These are phyloP conservation scores for Colletotrichum endophyticum DNA, from an alignment of 2,329 filamentous ascomycete species.

Conservation along the genomic window DNA sequence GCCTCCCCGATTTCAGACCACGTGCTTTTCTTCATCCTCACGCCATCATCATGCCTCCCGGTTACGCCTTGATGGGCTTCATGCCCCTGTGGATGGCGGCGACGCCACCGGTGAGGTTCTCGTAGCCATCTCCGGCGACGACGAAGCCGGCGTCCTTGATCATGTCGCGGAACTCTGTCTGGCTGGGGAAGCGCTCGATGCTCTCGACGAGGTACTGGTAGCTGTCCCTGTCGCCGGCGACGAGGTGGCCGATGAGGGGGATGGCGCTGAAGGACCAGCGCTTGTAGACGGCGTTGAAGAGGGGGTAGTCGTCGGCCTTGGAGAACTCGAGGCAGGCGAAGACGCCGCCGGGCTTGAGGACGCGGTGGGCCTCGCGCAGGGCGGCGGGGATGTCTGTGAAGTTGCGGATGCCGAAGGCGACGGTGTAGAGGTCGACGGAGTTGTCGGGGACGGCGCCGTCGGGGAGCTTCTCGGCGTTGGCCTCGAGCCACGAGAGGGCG, in stretches of 20 bases:
- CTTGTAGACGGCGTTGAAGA: constrained; percentile 90
- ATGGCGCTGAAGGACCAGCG: constrained; percentile 95
- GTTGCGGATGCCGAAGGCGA: constrained; percentile 96
- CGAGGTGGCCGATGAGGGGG: constrained; percentile 91
- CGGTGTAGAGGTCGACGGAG: constrained; percentile 93
- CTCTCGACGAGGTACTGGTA: constrained; percentile 99
- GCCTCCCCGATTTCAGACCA: not conserved
- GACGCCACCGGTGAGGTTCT: constrained; percentile 90
- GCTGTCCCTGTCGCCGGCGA: constrained; percentile 91
- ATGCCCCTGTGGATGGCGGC: constrained; percentile 97
- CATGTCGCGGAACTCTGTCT: constrained; percentile 84
- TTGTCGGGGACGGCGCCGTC: constrained; percentile 62
- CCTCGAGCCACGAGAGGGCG: constrained; percentile 78
- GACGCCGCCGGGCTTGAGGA: constrained; percentile 91
- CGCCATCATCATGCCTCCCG: not conserved
- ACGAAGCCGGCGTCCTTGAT: constrained; percentile 85
- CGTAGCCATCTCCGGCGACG: constrained; percentile 81
- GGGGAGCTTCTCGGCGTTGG: constrained; percentile 82
- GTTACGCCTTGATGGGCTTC: constrained; percentile 63
- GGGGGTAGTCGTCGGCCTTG: constrained; percentile 74
- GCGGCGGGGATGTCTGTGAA: constrained; percentile 91
- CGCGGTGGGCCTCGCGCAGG: constrained; percentile 81
- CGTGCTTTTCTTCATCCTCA: not conserved
- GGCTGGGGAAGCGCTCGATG: constrained; percentile 90
- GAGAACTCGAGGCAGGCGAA: constrained; percentile 98